These are phyloP conservation scores for Diaporthe amygdali DNA, from an alignment of 2,329 filamentous ascomycete genomes.

Conservation along the genomic window DNA sequence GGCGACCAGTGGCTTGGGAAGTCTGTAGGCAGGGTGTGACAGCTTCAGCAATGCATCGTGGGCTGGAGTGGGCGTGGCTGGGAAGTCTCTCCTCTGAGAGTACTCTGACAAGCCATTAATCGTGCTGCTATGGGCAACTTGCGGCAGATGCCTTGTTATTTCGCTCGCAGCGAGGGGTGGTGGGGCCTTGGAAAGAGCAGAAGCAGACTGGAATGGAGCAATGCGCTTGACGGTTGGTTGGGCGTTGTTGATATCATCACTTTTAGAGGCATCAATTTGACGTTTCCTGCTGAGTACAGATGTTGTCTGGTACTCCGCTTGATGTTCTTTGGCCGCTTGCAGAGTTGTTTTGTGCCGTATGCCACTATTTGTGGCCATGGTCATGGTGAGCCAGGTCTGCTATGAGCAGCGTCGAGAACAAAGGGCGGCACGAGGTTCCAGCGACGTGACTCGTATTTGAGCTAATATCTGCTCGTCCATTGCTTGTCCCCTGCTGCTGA, in stretches of 20 bases:
- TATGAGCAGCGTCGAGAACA: not conserved
- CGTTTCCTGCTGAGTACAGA: conserved; percentile 33
- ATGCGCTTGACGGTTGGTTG: not conserved
- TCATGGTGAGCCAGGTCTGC: not conserved
- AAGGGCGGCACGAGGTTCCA: not conserved
- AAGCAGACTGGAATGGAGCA: conserved; percentile 16
- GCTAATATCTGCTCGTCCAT: not conserved
- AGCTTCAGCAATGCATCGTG: conserved; percentile 64
- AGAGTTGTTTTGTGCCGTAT: conserved; percentile 33
- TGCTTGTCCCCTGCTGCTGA: not conserved
- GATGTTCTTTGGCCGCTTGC: conserved; percentile 27
- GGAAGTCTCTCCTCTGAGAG: conserved; percentile 58
- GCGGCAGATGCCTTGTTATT: conserved; percentile 40
- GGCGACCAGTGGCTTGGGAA: conserved; percentile 63
- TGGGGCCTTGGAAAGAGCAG: conserved; percentile 19
- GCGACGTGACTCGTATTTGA: not conserved
- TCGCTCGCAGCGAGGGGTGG: conserved; percentile 45
- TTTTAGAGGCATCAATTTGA: conserved; percentile 23
- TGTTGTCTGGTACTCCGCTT: conserved; percentile 25
- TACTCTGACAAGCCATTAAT: conserved; percentile 50
- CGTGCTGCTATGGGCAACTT: conserved; percentile 19
- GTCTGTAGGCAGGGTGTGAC: conserved; percentile 65
- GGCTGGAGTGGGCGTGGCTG: conserved; percentile 58
- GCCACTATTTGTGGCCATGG: conserved; percentile 23
- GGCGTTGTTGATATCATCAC: not conserved